Evolutionary conservation across 2,329 filamentous ascomycete species (phyloP), one percentile per base, ranked within the genome.

Genomic region (Apiospora rasikravindrae): DNA sequence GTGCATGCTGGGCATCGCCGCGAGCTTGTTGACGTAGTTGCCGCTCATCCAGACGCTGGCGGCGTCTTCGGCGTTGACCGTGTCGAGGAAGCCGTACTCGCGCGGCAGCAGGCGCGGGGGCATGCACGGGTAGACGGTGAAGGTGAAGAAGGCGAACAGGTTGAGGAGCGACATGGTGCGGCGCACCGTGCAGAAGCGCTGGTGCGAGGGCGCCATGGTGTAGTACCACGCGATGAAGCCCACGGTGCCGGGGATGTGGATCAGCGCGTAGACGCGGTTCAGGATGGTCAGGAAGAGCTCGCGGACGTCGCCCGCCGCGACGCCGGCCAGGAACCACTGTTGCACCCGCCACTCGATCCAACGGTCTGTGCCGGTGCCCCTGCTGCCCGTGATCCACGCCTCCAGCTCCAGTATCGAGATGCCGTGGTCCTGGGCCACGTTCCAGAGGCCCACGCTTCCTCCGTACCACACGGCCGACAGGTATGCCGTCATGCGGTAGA

Each of bases 401-500:
- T 87, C 85, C n/a, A 85, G 75, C 53, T 84, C 78, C 6, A 87
- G 78, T 5, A 86, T 80, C 22, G 78, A 77, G n/a, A 84, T 76
- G 24, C 79, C 85, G 72, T 87, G 84, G 40, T 79, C 77, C 77
- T 86, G 83, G 4, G 85, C 85, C 13, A 84, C 81, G 69, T 86
- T 81, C 77, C 85, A 85, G 24, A 87, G 82, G 22, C 80, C 77
- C 51, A 79, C 80, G 49, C 84, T 84, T 64, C 86, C 85, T 47
- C 87, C 86, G 72, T 88, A 89, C 71, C 88, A 81, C 67, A 80
- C 80, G 72, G 87, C 84, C 2, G 88, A 86, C 8, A 86, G 79
- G 22, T 86, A 82, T 22, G 88, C 86, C 10, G 89, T 91, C 80
- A 90, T 83, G 49, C 87, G 85, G 81, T 93, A 93, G 78, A 91